Evolutionary conservation across 2,329 filamentous ascomycete genomes (phyloP).

Genomic region (Epichloe glyceriae): DNA sequence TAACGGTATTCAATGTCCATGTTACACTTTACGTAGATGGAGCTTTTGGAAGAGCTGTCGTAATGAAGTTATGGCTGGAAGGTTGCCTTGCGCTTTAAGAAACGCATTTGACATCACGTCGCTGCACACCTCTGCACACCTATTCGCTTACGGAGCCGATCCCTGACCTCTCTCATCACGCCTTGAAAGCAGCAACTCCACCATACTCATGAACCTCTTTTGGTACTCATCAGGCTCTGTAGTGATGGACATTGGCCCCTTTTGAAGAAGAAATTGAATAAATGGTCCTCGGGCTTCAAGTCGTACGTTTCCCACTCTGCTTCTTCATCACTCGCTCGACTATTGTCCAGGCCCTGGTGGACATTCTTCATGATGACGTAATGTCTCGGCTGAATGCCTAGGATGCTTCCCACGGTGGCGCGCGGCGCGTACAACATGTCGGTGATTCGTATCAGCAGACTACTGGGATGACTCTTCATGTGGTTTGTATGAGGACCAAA

Average conservation of each 20-base stretch:
- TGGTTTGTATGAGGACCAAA: constrained; percentile 51
- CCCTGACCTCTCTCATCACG: neutral
- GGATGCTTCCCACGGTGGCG: constrained; percentile 42
- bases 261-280: constrained; percentile 51
- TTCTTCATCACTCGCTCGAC: constrained; percentile 25
- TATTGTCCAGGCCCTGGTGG: constrained; percentile 41
- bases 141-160: neutral
- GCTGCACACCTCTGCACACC: neutral
- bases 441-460: constrained; percentile 57
- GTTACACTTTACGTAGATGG: too few relatives aligned
- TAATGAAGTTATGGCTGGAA: too few relatives aligned
- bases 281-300: constrained; percentile 61
- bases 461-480: constrained; percentile 46
- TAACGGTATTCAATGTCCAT: too few relatives aligned
- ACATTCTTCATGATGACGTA: constrained; percentile 73
- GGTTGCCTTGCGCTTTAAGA: too few relatives aligned
- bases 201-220: constrained; percentile 37
- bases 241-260: constrained; percentile 65
- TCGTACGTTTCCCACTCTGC: constrained; percentile 56
- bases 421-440: constrained; percentile 50
- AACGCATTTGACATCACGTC: neutral
- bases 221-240: constrained; percentile 57
- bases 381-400: constrained; percentile 52
- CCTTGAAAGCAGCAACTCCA: constrained; percentile 23
- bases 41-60: too few relatives aligned